Base-by-base conservation (phyloP, 2,329 filamentous ascomycete genomes). In the Diaporthe eres region DNA sequence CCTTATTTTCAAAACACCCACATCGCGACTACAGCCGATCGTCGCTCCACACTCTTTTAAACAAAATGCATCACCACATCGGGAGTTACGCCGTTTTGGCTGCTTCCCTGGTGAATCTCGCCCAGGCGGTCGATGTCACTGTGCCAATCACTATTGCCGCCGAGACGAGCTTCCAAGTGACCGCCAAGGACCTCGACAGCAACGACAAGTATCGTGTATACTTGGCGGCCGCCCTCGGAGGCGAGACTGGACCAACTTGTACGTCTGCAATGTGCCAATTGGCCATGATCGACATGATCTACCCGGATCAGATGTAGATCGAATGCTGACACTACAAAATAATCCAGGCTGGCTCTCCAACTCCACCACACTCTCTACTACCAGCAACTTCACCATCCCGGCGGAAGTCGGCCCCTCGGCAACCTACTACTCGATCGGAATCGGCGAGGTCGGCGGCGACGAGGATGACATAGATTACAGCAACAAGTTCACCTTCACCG, bases 401-500 rank as follows among this genome's bases (percentile, higher is more conserved):
- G 49, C 34, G 0, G 47, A 28, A 5, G 65, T 70, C 3, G 65
- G 65, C 49, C 65, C 49, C 34, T 53, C 49, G 15, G 65, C 65
- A 28, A 70, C 49, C 34, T 55, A 55, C 34, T 70, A 70, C 65
- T 70, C 65, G 5, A 70, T 70, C 34, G 65, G 65, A 12, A 34
- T 70, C 1, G 49, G 47, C 34, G 49, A 55, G 4, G 65, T 70
- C 49, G 65, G 9, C 31, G 49, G 49, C 65, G 65, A 70, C 9
- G n/a, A 9, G 37, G 49, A 55, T 10, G 65, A 70, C n/a, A 42
- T 70, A 22, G n/a, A n/a, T 15, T 70, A 70, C 65, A 70, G 65
- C 65, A 70, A 70, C 17, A 55, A 22, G 22, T 78, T 78, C 55
- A 75, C 71, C 75, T 72, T 70, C 28, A 51, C 68, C 25, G 78